phyloP scores from a whole-genome alignment of 2,329 filamentous ascomycete genomes.

The Hirsutella rhossiliensis region DNA sequence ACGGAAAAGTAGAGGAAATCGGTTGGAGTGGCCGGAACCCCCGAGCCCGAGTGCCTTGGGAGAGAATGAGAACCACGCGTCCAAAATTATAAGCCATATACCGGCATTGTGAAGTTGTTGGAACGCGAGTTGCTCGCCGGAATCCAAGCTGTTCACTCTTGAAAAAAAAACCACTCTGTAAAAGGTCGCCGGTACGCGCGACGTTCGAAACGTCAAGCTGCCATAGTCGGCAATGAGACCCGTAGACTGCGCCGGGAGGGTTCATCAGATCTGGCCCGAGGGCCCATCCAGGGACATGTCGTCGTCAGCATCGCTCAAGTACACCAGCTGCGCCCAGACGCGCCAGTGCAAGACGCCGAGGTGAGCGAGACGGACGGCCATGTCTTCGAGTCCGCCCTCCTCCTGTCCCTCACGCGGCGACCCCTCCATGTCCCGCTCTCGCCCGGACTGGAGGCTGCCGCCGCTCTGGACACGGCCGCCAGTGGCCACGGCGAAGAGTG shows the following conservation, averaged over 20 bases:
- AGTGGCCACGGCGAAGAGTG: constrained; percentile 43
- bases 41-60: no score
- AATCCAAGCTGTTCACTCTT: no score
- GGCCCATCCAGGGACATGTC: constrained; percentile 19
- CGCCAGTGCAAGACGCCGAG: constrained; percentile 81
- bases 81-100: no score
- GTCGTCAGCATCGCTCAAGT: constrained; percentile 33
- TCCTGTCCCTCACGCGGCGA: constrained; percentile 31
- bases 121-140: no score
- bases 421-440: constrained; percentile 20
- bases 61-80: no score
- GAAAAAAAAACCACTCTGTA: no score
- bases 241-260: neutral
- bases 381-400: constrained; percentile 46
- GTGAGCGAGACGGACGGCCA: constrained; percentile 70
- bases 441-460: constrained; percentile 19
- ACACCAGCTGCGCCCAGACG: constrained; percentile 71
- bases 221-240: no score
- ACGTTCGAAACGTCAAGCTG: no score
- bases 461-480: constrained; percentile 31
- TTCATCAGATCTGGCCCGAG: constrained; percentile 9
- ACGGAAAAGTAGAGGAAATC: neutral
- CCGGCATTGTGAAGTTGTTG: no score
- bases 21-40: no score
- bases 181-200: no score